A percentile compares a stretch with the other conserved stretches of the same genome.
These are phyloP conservation scores for Candida dendrica DNA, from an alignment of 805 yeast species.

Conservation along the genomic window DNA sequence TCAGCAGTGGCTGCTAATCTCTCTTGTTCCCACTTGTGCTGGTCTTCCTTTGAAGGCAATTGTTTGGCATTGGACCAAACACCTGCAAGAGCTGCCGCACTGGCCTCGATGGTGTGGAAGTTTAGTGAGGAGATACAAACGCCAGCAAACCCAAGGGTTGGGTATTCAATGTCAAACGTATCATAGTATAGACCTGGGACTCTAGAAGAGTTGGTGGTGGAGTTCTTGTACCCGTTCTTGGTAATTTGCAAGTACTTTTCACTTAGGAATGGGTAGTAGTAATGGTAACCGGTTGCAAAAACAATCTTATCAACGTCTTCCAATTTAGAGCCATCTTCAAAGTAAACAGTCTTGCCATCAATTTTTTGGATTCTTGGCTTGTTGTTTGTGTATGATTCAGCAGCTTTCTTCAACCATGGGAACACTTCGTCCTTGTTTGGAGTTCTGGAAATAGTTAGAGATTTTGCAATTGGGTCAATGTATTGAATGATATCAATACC, in stretches of 20 bases:
- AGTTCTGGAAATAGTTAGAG: conserved; percentile 59
- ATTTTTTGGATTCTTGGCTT: conserved; percentile 19
- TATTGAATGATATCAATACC: conserved; percentile 37
- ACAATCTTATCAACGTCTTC: conserved; percentile 29
- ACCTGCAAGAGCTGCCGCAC: conserved; percentile 47
- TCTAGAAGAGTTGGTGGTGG: conserved; percentile 20
- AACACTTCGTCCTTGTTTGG: conserved; percentile 53
- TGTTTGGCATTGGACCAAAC: conserved; percentile 38
- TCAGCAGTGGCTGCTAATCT: conserved; percentile 18
- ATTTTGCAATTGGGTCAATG: conserved; percentile 24
- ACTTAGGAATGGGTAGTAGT: conserved; percentile 29
- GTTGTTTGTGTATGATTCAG: conserved; percentile 27
- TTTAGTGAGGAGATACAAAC: conserved; percentile 31
- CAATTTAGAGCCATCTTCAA: conserved; percentile 27
- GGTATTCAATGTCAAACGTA: conserved; percentile 36
- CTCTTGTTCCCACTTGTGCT: conserved; percentile 25
- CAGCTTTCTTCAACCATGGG: conserved; percentile 34
- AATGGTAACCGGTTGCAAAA: conserved; percentile 37
- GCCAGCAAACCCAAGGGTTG: conserved; percentile 37
- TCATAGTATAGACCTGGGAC: conserved; percentile 36
- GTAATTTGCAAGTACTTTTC: conserved; percentile 12
- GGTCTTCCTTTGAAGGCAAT: conserved; percentile 35
- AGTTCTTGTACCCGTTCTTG: conserved; percentile 10
- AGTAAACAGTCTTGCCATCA: conserved; percentile 21
- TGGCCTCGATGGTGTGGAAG: conserved; percentile 42